Base-by-base conservation (phyloP, 768 basidiomycete species). In the Russula compacta region DNA sequence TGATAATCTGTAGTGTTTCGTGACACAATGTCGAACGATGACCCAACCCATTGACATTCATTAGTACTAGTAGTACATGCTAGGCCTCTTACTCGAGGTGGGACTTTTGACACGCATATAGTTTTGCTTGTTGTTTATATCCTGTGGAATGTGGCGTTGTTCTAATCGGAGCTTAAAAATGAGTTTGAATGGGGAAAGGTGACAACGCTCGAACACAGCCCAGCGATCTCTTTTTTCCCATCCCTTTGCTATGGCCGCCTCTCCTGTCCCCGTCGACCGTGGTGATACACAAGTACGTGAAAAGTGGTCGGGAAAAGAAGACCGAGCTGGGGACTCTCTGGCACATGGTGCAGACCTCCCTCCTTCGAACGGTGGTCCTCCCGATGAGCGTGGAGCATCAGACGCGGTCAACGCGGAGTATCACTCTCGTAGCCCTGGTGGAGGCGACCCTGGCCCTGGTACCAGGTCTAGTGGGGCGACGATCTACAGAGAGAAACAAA, bases 401-500 rank as follows among this genome's bases (percentile, higher is more conserved):
- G 65, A 64, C 32, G n/a, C 42, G 3, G 53, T 48, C 51, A 64
- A 60, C 17, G 21, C 65, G 24, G 65, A 66, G 59, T 64, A 66
- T 52, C 61, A 62, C 36, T 12, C 59, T 58, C 65, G 65, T 56
- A 66, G 65, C 44, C 58, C 65, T 40, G 47, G 64, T 48, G 53
- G 32, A 50, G 62, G 60, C 50, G 66, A 66, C 15, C 35, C 55
- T 51, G 62, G 56, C 54, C 33, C 58, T 59, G 56, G n/a, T 49
- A 35, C 38, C 62, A 64, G 57, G 58, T 59, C 55, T 58, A 15
- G 66, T 61, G 61, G 61, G 48, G n/a, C 62, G 56, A 60, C 63
- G 9, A 53, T 64, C 54, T 67, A 66, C 54, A 83, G 85, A 69
- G 86, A 89, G 77, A 88, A 86, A 80, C 85, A 85, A 78, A 78